Evolutionary conservation across 1,139 yeast species (phyloP).

Genomic region (Yamadazyma buinensis): DNA sequence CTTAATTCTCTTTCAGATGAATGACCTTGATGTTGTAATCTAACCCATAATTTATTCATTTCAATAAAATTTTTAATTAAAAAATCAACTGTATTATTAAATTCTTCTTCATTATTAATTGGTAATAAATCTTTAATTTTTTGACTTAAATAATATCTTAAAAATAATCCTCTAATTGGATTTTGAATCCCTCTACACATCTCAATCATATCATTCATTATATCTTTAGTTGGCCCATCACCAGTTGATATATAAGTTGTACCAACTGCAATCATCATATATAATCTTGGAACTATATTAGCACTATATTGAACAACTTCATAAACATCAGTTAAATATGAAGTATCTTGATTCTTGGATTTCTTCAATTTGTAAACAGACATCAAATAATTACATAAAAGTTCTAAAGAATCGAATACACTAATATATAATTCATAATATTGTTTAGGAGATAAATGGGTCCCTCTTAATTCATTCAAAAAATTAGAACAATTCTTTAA

Average conservation of each 20-base stretch:
- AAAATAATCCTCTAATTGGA: slow-evolving; percentile 84
- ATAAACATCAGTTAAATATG: slow-evolving; percentile 85
- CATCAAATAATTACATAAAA: slow-evolving; percentile 59
- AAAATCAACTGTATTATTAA: slow-evolving; percentile 66
- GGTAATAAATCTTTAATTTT: slow-evolving; percentile 74
- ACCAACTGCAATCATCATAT: slow-evolving; percentile 94
- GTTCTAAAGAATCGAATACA: slow-evolving; percentile 78
- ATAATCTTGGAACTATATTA: slow-evolving; percentile 85
- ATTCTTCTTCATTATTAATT: slow-evolving; percentile 37
- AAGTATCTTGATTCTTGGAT: slow-evolving; percentile 27
- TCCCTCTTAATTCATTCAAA: slow-evolving; percentile 77
- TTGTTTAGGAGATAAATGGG: slow-evolving; percentile 78
- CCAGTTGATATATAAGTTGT: slow-evolving; percentile 77
- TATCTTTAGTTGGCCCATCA: slow-evolving; percentile 79
- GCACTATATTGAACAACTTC: slow-evolving; percentile 96
- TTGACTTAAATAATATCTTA: slow-evolving; percentile 85
- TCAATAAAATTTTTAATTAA: slow-evolving; percentile 85
- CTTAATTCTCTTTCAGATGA: slow-evolving; percentile 76
- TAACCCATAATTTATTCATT: slow-evolving; percentile 97
- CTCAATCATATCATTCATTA: slow-evolving; percentile 94
- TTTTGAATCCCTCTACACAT: slow-evolving; percentile 99
- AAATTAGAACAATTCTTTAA: slow-evolving; percentile 83
- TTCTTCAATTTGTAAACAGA: slow-evolving; percentile 55
- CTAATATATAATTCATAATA: slow-evolving; percentile 89
- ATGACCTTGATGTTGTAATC: slow-evolving; percentile 94